Evolutionary conservation across 2,329 filamentous ascomycete species (phyloP).

Genomic region (Bipolaris gigantea): DNA sequence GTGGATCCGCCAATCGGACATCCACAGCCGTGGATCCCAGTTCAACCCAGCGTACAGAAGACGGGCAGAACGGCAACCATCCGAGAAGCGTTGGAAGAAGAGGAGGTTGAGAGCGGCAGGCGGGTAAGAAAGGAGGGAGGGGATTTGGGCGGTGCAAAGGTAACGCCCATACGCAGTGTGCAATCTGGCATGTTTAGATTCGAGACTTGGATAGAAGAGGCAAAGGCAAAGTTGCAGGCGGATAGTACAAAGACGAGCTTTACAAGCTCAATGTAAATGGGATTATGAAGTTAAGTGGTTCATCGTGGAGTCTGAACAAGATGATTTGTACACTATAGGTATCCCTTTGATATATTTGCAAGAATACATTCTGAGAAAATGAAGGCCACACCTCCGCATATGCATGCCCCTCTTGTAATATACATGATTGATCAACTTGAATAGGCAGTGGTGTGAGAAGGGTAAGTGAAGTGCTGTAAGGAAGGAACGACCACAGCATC

Average conservation of each 20-base stretch:
- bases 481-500: too few species aligned
- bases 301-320: too few species aligned
- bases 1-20: conserved; percentile 53
- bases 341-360: too few species aligned
- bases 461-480: too few species aligned
- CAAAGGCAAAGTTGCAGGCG: conserved; percentile 52
- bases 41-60: conserved; percentile 53
- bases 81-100: conserved; percentile 20
- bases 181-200: conserved; percentile 67
- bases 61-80: conserved; percentile 29
- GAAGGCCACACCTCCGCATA: too few species aligned
- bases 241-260: conserved; percentile 21
- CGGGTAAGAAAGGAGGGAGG: conserved; percentile 28
- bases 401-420: too few species aligned
- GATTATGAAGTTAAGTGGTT: neutral
- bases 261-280: conserved; percentile 17
- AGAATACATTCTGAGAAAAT: too few species aligned
- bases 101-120: conserved; percentile 10
- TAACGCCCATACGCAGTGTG: conserved; percentile 63
- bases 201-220: conserved; percentile 72
- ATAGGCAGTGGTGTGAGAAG: too few species aligned
- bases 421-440: too few species aligned
- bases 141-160: conserved; percentile 57
- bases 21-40: conserved; percentile 63
- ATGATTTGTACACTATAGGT: too few species aligned